phyloP scores from a whole-genome alignment of 2,329 filamentous ascomycete species.

The Phialophora macrospora region DNA sequence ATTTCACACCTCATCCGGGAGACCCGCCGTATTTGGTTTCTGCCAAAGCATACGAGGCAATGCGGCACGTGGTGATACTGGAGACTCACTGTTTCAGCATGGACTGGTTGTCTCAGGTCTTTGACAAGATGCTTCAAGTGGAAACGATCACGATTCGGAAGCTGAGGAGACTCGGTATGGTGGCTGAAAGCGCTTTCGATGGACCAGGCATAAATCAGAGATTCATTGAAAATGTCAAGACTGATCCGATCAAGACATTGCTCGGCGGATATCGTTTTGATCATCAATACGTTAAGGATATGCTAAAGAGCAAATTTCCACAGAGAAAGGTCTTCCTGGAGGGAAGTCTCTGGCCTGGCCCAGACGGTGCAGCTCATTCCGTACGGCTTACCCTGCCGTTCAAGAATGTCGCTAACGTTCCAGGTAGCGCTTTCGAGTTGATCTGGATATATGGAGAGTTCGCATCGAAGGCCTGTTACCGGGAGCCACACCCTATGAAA shows the following conservation, averaged over 20 bases:
- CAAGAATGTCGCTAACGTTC: not conserved
- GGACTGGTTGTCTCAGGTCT: conserved; percentile 16
- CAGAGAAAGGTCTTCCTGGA: conserved; percentile 10
- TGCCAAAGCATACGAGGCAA: not conserved
- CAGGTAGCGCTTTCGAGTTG: conserved; percentile 4
- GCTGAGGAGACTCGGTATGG: not conserved
- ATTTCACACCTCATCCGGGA: conserved; percentile 15
- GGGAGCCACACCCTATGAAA: not conserved
- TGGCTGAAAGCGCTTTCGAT: not conserved
- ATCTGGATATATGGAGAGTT: conserved; percentile 17
- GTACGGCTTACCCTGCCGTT: not conserved
- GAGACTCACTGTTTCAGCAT: conserved; percentile 17
- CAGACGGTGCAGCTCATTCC: conserved; percentile 5
- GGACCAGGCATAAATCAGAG: not conserved
- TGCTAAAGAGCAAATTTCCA: conserved; percentile 6
- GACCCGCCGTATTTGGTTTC: conserved; percentile 2
- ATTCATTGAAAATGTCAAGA: conserved; percentile 9
- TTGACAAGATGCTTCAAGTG: conserved; percentile 14
- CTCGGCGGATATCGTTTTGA: conserved; percentile 20
- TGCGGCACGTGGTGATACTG: conserved; percentile 17
- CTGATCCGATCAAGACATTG: conserved; percentile 6
- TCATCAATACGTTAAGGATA: conserved; percentile 14
- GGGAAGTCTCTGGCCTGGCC: conserved; percentile 1
- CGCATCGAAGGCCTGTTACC: conserved; percentile 8
- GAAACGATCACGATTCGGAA: conserved; percentile 11